Evolutionary conservation across 2,329 filamentous ascomycete species (phyloP), one percentile per base, ranked within the genome.

Genomic region (Sordariomycetes sp.): DNA sequence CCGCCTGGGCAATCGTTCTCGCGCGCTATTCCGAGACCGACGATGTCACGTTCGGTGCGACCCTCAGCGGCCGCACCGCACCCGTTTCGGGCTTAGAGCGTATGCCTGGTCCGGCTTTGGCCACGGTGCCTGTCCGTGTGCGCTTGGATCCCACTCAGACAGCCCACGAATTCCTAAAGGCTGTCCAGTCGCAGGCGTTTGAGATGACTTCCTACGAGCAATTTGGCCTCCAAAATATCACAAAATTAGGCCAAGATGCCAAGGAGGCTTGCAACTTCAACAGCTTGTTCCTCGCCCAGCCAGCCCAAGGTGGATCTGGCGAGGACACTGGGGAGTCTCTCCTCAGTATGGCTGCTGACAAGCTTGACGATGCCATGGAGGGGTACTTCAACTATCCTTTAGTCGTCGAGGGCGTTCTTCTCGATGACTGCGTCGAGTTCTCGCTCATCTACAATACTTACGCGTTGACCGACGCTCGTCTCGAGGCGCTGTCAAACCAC

Each of bases 331-430:
- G 18, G 11, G 18, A 31, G 4, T 8, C 19, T 21, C 9, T 25
- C 14, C 9, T 14, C 14, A 27, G 21, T 16, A 8, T n/a, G 14
- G 25, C 25, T 14, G n/a, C 14, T 10, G 33, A 34, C 5, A 21
- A 14, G 14, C 2, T 19, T 2, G 34, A 25, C 9, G 54, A 57
- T 38, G 61, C 57, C 1, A 46, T 62, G 5, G 21, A 30, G 11
- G 35, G 32, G 8, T 40, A 40, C 31, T 37, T 34, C 18, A 37
- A 15, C 19, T 34, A 33, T 24, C 38, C 38, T 11, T 35, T 40
- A 18, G 35, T 40, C 11, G 28, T 36, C 6, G 34, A 40, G 20
- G 31, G 20, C 4, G 9, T 34, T 14, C 21, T 37, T 11, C 17
- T 19, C 10, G 38, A 37, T 10, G 32, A 37, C 21, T 14, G 8